Percentiles rank a stretch among this genome's conserved stretches.
These are phyloP conservation scores for Suillus bovinus DNA, from an alignment of 768 basidiomycete genomes.

Conservation along the genomic window DNA sequence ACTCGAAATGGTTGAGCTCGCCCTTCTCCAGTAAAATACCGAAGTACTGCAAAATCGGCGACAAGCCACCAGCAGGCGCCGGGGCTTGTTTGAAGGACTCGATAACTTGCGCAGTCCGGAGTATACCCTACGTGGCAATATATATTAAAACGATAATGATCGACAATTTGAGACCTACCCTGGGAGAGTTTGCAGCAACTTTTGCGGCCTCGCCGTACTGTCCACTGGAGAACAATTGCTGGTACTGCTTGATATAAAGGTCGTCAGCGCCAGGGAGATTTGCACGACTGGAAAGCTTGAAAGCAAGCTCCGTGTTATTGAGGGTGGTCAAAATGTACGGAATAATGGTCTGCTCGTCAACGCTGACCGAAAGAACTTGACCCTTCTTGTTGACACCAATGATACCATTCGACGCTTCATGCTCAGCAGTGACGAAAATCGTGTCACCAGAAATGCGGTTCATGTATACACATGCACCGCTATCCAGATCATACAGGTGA, in stretches of 20 bases:
- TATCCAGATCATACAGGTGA: conserved; percentile 97
- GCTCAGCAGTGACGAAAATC: conserved; percentile 97
- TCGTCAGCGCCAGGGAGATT: conserved; percentile 98
- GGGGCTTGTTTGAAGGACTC: conserved; percentile 97
- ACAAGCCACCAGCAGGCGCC: conserved; percentile 84
- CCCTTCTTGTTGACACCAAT: conserved; percentile 99
- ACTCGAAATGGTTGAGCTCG: conserved; percentile 95
- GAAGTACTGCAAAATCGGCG: conserved; percentile 97
- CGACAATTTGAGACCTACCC: conserved; percentile 45
- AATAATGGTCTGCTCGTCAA: conserved; percentile 94
- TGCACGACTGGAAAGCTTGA: conserved; percentile 95
- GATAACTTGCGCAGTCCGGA: conserved; percentile 93
- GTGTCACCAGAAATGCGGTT: conserved; percentile 99
- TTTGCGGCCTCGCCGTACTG: conserved; percentile 95
- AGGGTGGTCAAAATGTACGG: conserved; percentile 92
- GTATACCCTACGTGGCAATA: conserved; percentile 65
- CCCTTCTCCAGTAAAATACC: conserved; percentile 99
- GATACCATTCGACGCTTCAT: conserved; percentile 92
- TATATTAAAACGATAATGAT: conserved; percentile 7
- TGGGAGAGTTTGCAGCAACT: conserved; percentile 95
- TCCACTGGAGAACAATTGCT: conserved; percentile 83
- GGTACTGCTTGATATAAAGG: conserved; percentile 92
- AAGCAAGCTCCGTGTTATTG: conserved; percentile 97
- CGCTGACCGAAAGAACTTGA: conserved; percentile 94
- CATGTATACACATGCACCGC: conserved; percentile 98